Percentiles rank a stretch among this genome's conserved stretches.
phyloP scores from a whole-genome alignment of 2,329 filamentous ascomycete species.

The Neophaeococcomyces aloes region DNA sequence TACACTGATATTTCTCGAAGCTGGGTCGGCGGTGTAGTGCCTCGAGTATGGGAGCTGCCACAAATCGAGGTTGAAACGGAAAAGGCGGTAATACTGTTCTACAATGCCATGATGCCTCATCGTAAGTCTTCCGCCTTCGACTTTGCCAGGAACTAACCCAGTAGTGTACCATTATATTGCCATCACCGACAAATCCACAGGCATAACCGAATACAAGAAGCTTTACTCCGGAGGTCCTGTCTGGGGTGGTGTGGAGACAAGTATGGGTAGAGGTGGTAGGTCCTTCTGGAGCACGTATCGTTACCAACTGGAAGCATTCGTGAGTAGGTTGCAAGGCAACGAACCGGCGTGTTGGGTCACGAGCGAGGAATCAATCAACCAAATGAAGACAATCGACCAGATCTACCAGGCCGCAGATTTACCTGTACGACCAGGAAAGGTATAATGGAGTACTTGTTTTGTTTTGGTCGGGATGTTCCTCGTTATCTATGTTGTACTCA shows the following conservation, averaged over 20 bases:
- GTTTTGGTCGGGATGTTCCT: too few species aligned
- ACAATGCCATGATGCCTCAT: conserved; percentile 4
- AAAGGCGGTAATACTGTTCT: conserved; percentile 17
- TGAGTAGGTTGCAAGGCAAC: conserved; percentile 34
- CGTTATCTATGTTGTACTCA: too few species aligned
- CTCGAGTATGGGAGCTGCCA: conserved; percentile 27
- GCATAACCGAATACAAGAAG: background rate
- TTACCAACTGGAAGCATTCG: conserved; percentile 41
- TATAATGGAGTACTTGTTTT: too few species aligned
- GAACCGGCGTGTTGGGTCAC: conserved; percentile 30
- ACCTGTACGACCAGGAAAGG: background rate
- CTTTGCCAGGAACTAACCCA: conserved; percentile 29
- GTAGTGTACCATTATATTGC: conserved; percentile 28
- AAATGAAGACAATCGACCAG: conserved; percentile 40
- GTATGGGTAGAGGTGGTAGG: conserved; percentile 18
- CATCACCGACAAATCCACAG: conserved; percentile 24
- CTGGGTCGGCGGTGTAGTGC: conserved; percentile 20
- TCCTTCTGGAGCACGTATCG: conserved; percentile 37
- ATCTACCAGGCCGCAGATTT: conserved; percentile 34
- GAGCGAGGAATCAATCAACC: conserved; percentile 34
- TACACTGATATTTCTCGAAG: conserved; percentile 26
- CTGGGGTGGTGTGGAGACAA: conserved; percentile 3
- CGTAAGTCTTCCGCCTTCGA: conserved; percentile 12
- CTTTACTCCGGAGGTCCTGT: conserved; percentile 8
- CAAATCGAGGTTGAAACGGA: conserved; percentile 27